Conservation (phyloP, 1,284 basidiomycete genomes). For the Malassezia obtusa region DNA sequence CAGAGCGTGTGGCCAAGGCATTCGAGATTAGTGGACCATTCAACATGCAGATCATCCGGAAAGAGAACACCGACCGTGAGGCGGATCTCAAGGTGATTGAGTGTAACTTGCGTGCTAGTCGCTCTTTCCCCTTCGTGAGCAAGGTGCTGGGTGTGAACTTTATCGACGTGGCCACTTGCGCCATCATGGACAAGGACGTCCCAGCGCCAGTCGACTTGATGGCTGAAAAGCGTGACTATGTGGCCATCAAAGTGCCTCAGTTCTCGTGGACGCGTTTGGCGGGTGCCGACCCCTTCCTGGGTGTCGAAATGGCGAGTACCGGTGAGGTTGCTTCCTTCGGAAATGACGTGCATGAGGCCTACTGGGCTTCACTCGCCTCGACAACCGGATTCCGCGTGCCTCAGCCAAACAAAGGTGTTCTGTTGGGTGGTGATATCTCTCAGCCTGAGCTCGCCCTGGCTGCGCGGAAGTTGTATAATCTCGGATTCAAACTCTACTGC, state of each 20-base stretch:
- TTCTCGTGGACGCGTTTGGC: constrained; percentile 93
- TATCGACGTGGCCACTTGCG: constrained; percentile 84
- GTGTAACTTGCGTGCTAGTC: constrained; percentile 92
- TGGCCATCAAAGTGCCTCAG: constrained; percentile 92
- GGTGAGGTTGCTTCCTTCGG: constrained; percentile 98
- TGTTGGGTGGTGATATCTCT: constrained; percentile 73
- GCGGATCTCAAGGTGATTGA: constrained; percentile 89
- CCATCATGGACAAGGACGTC: constrained; percentile 79
- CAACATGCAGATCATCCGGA: constrained; percentile 99
- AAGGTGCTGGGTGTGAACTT: constrained; percentile 97
- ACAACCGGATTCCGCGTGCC: constrained; percentile 87
- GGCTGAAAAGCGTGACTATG: constrained; percentile 80
- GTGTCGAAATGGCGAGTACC: constrained; percentile 88
- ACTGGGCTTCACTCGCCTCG: constrained; percentile 81
- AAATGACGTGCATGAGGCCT: constrained; percentile 85
- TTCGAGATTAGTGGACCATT: constrained; percentile 95
- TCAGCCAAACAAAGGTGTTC: constrained; percentile 63
- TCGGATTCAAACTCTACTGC: constrained; percentile 88
- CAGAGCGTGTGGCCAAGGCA: constrained; percentile 84
- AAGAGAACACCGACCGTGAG: constrained; percentile 56
- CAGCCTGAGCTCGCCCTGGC: constrained; percentile 72
- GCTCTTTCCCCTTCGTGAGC: constrained; percentile 97
- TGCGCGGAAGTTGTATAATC: constrained; percentile 55
- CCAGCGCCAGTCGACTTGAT: constrained; percentile 90
- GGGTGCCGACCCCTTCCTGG: constrained; percentile 68